These are phyloP conservation scores for Delonix regia DNA, from an alignment of 306 rosid species.

Conservation along the genomic window DNA sequence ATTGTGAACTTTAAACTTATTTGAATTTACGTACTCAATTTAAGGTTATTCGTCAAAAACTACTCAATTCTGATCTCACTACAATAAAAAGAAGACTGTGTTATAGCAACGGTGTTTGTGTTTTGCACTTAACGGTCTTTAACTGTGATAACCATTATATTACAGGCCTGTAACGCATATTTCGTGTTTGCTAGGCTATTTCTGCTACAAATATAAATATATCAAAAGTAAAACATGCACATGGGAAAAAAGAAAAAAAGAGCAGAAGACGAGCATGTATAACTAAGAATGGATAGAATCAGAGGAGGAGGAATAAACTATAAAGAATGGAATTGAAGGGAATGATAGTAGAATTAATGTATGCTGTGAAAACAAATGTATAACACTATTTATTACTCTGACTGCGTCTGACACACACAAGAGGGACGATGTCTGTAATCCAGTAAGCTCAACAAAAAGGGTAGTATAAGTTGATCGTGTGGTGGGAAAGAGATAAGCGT, in stretches of 20 bases:
- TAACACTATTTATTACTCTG: not conserved
- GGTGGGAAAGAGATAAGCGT: not conserved
- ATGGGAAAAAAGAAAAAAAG: not conserved
- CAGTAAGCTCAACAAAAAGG: not conserved
- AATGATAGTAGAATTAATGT: no score
- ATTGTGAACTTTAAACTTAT: no score
- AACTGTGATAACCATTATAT: no score
- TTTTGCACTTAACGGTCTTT: no score
- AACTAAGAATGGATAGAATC: not conserved
- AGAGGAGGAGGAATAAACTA: no score
- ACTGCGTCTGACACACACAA: not conserved
- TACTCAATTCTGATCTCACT: no score
- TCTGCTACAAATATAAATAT: not conserved
- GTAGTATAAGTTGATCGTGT: not conserved
- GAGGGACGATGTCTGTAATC: not conserved
- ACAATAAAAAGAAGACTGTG: no score
- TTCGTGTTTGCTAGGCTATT: not conserved
- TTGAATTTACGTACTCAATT: no score
- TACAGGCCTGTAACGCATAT: no score
- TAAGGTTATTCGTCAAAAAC: no score
- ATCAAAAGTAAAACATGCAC: not conserved
- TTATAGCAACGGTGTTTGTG: no score
- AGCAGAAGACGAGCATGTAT: not conserved
- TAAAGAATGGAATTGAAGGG: not conserved
- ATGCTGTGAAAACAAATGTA: not conserved